Percentiles rank a stretch among this genome's conserved stretches.
Conservation (phyloP, 768 basidiomycete genomes). For the Albatrellus ellisii region DNA sequence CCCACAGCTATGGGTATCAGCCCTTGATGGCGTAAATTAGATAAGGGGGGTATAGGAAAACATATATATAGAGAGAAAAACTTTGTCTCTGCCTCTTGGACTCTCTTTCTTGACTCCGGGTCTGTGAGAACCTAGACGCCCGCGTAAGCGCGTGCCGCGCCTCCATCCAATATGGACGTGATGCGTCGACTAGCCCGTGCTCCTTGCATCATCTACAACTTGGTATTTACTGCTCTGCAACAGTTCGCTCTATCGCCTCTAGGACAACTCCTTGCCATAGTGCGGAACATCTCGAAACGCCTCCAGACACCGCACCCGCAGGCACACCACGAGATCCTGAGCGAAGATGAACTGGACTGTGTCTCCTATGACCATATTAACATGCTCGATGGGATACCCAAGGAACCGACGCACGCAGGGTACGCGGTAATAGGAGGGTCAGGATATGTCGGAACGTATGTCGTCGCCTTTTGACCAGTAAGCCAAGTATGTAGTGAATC, state of each 20-base stretch:
- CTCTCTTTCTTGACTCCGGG: too few relatives aligned
- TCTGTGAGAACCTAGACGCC: too few relatives aligned
- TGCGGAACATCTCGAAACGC: conserved; percentile 2
- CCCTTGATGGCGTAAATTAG: too few relatives aligned
- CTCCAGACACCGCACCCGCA: conserved; percentile 5
- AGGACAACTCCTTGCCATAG: not conserved
- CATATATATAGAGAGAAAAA: too few relatives aligned
- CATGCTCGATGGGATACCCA: conserved; percentile 18
- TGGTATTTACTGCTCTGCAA: not conserved
- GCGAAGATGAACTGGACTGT: conserved; percentile 12
- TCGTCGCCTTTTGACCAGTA: not conserved
- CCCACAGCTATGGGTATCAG: too few relatives aligned
- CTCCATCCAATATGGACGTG: not conserved
- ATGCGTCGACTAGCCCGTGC: not conserved
- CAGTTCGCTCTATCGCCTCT: conserved; percentile 1
- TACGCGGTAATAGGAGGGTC: conserved; percentile 23
- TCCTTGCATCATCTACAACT: not conserved
- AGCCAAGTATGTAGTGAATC: not conserved
- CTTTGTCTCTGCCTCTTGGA: too few relatives aligned
- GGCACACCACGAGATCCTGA: not conserved
- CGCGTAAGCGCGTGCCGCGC: too few relatives aligned
- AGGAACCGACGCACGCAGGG: conserved; percentile 15
- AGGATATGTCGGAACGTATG: conserved; percentile 22
- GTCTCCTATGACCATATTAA: conserved; percentile 20
- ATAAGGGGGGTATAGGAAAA: too few relatives aligned